Evolutionary conservation across 192 early-diverging fungal genomes (phyloP).

Genomic region (Phlyctochytrium planicorne): DNA sequence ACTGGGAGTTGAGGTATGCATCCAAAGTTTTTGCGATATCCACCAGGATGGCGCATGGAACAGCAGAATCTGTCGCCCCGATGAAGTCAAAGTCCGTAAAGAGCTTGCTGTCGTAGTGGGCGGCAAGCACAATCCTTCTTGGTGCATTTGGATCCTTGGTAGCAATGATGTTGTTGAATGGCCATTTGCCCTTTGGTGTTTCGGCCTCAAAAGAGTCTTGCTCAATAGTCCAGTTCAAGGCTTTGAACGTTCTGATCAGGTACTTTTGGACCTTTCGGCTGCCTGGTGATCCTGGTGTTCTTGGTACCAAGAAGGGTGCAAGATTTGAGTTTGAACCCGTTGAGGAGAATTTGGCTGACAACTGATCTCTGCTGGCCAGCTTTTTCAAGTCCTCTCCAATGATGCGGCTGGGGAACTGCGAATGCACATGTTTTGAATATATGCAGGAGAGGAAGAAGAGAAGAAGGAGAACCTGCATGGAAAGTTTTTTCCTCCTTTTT

Average conservation of each 20-base stretch:
- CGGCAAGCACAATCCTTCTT: slow-evolving; percentile 78
- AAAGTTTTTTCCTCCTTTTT: too few relatives aligned
- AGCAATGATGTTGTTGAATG: slow-evolving; percentile 85
- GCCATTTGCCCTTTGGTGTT: slow-evolving; percentile 75
- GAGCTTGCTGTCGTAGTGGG: slow-evolving; percentile 93
- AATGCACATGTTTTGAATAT: background rate
- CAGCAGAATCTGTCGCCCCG: slow-evolving; percentile 89
- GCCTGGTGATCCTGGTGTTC: slow-evolving; percentile 75
- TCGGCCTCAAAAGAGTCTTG: slow-evolving; percentile 70
- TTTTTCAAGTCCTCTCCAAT: background rate
- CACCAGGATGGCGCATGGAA: slow-evolving; percentile 86
- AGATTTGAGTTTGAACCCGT: slow-evolving; percentile 30
- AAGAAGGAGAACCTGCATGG: too few relatives aligned
- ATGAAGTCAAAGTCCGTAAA: slow-evolving; percentile 67
- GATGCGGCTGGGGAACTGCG: background rate
- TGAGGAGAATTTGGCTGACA: background rate
- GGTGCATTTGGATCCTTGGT: slow-evolving; percentile 78
- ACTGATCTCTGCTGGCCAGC: background rate
- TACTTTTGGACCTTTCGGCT: slow-evolving; percentile 70
- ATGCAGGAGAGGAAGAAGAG: background rate
- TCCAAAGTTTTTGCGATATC: slow-evolving; percentile 71
- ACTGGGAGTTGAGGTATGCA: background rate
- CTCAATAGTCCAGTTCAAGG: slow-evolving; percentile 79
- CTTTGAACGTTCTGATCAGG: slow-evolving; percentile 62
- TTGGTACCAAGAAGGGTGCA: slow-evolving; percentile 70